Evolutionary conservation across 768 basidiomycete genomes (phyloP).

Genomic region (Russula sp.): DNA sequence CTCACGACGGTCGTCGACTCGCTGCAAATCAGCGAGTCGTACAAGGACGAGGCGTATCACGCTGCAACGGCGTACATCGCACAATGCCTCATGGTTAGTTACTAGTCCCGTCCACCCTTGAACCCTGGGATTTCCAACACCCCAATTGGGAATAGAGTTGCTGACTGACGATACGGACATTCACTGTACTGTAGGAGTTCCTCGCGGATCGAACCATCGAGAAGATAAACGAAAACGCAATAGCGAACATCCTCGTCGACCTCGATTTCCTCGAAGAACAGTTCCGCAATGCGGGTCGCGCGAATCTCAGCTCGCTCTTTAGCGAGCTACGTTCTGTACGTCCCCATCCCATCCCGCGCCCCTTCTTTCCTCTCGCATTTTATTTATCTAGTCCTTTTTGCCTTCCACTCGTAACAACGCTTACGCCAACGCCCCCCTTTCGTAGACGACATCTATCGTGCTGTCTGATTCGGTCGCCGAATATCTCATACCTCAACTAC

Average conservation of each 20-base stretch:
- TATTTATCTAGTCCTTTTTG: neutral
- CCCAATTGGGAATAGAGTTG: too few relatives aligned
- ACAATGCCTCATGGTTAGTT: slow-evolving; percentile 78
- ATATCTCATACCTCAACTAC: slow-evolving; percentile 68
- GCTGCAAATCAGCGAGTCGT: slow-evolving; percentile 72
- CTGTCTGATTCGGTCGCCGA: slow-evolving; percentile 72
- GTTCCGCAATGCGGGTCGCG: slow-evolving; percentile 68
- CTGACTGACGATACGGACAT: neutral
- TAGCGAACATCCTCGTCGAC: slow-evolving; percentile 82
- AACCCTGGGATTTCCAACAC: too few relatives aligned
- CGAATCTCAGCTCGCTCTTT: slow-evolving; percentile 70
- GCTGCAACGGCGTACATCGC: slow-evolving; percentile 88
- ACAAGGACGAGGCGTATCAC: slow-evolving; percentile 88
- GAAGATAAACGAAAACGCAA: slow-evolving; percentile 84
- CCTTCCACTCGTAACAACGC: too few relatives aligned
- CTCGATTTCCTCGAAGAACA: slow-evolving; percentile 88
- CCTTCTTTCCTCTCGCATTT: too few relatives aligned
- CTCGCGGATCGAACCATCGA: slow-evolving; percentile 70
- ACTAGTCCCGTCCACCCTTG: too few relatives aligned
- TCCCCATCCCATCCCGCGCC: slow-evolving; percentile 12
- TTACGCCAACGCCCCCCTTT: neutral
- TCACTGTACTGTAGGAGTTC: slow-evolving; percentile 54
- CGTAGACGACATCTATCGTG: slow-evolving; percentile 68
- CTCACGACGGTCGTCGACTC: slow-evolving; percentile 94
- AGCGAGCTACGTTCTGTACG: slow-evolving; percentile 74